A percentile compares a stretch with the other conserved stretches of the same genome.
phyloP scores from a whole-genome alignment of 108 stramenopile genomes.

The Phaeodactylum tricornutum region DNA sequence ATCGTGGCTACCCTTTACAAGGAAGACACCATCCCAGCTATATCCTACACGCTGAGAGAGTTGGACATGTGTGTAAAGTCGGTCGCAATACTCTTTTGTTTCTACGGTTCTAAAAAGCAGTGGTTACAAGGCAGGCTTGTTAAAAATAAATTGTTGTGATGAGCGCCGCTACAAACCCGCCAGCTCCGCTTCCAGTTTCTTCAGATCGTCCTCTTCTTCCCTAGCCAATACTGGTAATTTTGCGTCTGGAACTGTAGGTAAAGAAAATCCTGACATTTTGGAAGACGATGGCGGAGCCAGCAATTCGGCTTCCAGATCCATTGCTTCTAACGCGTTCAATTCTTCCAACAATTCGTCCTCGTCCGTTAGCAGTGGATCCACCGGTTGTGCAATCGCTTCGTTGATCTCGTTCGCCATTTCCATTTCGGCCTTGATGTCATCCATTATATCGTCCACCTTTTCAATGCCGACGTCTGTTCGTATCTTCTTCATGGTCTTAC shows the following conservation, averaged over 20 bases:
- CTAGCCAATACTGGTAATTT: constrained; percentile 63
- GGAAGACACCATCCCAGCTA: too few species aligned
- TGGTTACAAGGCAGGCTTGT: too few species aligned
- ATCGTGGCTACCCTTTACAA: too few species aligned
- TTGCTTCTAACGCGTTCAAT: constrained; percentile 77
- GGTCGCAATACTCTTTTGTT: too few species aligned
- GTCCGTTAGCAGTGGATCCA: constrained; percentile 69
- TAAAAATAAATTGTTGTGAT: too few species aligned
- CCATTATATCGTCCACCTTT: constrained; percentile 93
- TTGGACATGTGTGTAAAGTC: too few species aligned
- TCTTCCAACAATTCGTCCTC: constrained; percentile 90
- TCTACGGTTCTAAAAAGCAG: too few species aligned
- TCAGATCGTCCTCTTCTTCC: constrained; percentile 81
- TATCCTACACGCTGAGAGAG: too few species aligned
- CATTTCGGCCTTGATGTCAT: constrained; percentile 92
- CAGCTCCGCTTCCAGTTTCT: constrained; percentile 75
- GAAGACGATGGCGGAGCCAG: constrained; percentile 43
- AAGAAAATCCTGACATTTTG: constrained; percentile 7
- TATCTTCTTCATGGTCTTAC: constrained; percentile 77
- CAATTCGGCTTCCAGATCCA: constrained; percentile 74
- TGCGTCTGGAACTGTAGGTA: constrained; percentile 59
- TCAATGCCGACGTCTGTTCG: constrained; percentile 87
- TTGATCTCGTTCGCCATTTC: constrained; percentile 82
- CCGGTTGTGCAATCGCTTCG: constrained; percentile 78
- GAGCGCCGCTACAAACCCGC: constrained; percentile 80